Percentiles rank a stretch among this genome's conserved stretches.
phyloP scores from a whole-genome alignment of 1,139 yeast genomes.

The Wickerhamomyces sp. region DNA sequence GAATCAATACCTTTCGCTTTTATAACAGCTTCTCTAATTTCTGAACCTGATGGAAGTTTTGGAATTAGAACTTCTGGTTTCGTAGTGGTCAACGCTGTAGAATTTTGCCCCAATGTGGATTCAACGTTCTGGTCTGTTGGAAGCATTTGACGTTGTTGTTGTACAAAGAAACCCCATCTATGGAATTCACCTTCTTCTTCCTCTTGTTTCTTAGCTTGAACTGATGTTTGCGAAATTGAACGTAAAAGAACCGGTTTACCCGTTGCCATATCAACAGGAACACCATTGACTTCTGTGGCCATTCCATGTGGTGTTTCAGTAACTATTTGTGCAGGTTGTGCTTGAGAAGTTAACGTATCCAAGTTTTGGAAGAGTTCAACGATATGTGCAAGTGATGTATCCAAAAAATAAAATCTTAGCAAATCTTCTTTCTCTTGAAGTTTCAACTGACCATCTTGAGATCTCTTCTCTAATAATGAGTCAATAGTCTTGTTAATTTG shows the following conservation, averaged over 20 bases:
- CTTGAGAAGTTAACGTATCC: conserved; percentile 11
- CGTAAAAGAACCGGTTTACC: conserved; percentile 68
- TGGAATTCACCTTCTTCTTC: conserved; percentile 91
- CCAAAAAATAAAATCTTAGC: conserved; percentile 56
- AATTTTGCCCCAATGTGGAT: conserved; percentile 3
- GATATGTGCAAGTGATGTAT: conserved; percentile 60
- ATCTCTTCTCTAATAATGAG: conserved; percentile 53
- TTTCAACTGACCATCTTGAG: conserved; percentile 44
- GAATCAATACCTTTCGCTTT: conserved; percentile 74
- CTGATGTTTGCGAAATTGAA: conserved; percentile 59
- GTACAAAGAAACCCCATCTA: conserved; percentile 73
- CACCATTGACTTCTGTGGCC: conserved; percentile 52
- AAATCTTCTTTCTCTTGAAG: conserved; percentile 70
- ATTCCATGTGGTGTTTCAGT: conserved; percentile 59
- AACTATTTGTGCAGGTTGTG: conserved; percentile 4
- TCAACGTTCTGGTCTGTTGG: conserved; percentile 26
- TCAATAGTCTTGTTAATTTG: conserved; percentile 59
- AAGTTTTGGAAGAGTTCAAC: conserved; percentile 49
- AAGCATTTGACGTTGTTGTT: conserved; percentile 45
- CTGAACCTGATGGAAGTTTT: conserved; percentile 66
- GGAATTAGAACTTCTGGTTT: conserved; percentile 18
- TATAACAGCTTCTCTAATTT: conserved; percentile 69
- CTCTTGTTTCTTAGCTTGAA: conserved; percentile 71
- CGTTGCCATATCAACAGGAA: conserved; percentile 61
- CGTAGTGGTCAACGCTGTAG: conserved; percentile 3